Conservation (phyloP, 306 rosid genomes). For the Hippophae rhamnoides region DNA sequence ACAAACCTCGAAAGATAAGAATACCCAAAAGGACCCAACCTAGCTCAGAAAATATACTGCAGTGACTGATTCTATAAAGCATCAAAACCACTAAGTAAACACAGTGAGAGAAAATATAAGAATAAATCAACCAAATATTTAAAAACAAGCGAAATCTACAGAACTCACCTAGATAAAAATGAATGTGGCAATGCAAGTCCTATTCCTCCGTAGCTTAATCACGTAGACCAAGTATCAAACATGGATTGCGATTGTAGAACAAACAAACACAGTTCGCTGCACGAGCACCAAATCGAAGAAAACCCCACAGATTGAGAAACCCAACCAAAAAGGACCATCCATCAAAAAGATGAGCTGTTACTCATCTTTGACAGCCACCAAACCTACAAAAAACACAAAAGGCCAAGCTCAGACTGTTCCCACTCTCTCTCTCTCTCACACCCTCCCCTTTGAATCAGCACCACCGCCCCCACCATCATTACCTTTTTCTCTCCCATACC, state of each 20-base stretch:
- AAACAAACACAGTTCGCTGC: constrained; percentile 25
- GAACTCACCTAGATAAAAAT: constrained; percentile 10
- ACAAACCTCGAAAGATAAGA: constrained; percentile 13
- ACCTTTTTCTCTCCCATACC: constrained; percentile 12
- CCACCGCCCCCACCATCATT: constrained; percentile 41
- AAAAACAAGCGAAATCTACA: neutral
- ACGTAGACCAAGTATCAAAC: constrained; percentile 18
- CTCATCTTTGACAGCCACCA: constrained; percentile 72
- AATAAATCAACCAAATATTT: neutral
- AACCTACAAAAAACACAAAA: constrained; percentile 49
- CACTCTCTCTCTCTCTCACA: constrained; percentile 25
- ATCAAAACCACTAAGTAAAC: neutral
- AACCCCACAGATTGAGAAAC: constrained; percentile 29
- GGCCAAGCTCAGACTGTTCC: constrained; percentile 67
- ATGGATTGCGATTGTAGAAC: constrained; percentile 1
- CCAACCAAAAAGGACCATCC: constrained; percentile 33
- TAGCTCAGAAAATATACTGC: neutral
- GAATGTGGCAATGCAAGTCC: neutral
- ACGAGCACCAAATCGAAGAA: constrained; percentile 35
- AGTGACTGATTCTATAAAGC: neutral
- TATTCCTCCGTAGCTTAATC: constrained; percentile 2
- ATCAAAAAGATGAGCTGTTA: constrained; percentile 58
- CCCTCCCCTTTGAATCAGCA: constrained; percentile 62
- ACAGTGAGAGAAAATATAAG: neutral
- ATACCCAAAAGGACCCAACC: neutral